Evolutionary conservation across 805 yeast species (phyloP).

Genomic region (Huiozyma sinensis): DNA sequence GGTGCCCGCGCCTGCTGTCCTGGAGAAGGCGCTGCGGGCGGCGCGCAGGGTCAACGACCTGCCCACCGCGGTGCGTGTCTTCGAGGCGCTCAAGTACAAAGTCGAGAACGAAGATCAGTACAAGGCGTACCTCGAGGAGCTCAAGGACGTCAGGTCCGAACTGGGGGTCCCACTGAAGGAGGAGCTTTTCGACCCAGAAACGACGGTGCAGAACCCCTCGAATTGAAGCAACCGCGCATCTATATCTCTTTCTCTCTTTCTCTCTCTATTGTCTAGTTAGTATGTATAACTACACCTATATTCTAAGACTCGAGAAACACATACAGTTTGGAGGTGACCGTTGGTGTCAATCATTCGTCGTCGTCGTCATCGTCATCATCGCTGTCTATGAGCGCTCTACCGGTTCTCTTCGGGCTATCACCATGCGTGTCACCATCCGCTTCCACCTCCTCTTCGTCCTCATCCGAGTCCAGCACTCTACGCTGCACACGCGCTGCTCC

Average conservation of each 20-base stretch:
- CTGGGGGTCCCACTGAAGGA: slow-evolving; percentile 90
- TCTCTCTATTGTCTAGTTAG: background rate
- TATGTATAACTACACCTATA: background rate
- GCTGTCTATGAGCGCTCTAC: slow-evolving; percentile 13
- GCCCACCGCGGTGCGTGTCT: slow-evolving; percentile 97
- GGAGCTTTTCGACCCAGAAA: slow-evolving; percentile 48
- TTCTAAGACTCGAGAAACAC: background rate
- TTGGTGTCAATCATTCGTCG: too few species aligned
- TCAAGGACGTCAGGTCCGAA: slow-evolving; percentile 83
- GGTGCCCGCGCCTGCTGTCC: slow-evolving; percentile 94
- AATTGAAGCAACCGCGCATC: too few species aligned
- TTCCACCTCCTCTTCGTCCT: slow-evolving; percentile 8
- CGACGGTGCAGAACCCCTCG: background rate
- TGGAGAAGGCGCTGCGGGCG: slow-evolving; percentile 92
- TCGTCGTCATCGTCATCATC: slow-evolving; percentile 11
- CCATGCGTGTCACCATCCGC: slow-evolving; percentile 15
- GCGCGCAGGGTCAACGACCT: slow-evolving; percentile 98
- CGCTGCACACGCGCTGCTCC: background rate
- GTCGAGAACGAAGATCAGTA: slow-evolving; percentile 92
- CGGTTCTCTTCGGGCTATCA: slow-evolving; percentile 4
- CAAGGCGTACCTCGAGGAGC: slow-evolving; percentile 90
- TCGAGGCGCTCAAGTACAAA: slow-evolving; percentile 93
- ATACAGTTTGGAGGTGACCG: too few species aligned
- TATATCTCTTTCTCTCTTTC: too few species aligned
- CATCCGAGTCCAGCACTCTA: slow-evolving; percentile 5